These are phyloP conservation scores for Pseudoscleropodium purum DNA, from an alignment of 225 moss, liverwort and hornwort genomes.

Conservation along the genomic window DNA sequence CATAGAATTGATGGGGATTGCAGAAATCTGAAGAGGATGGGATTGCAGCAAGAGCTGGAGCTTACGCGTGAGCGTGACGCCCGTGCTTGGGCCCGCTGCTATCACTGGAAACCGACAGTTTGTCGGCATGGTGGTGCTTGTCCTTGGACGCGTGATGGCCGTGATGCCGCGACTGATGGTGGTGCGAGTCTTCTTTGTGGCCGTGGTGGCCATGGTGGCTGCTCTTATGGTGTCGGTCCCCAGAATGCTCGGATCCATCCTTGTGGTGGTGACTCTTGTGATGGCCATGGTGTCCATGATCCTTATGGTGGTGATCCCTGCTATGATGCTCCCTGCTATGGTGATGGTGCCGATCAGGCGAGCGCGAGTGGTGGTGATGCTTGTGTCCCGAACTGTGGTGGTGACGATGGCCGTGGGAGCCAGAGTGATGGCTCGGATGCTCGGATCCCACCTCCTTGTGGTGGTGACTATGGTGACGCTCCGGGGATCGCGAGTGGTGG, in stretches of 20 bases:
- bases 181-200: neutral
- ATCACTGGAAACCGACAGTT: constrained; percentile 6
- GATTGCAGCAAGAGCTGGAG: neutral
- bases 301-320: neutral
- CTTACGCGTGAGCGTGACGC: constrained; percentile 16
- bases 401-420: constrained; percentile 11
- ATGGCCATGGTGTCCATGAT: neutral
- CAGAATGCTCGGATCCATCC: constrained; percentile 23
- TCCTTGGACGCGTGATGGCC: constrained; percentile 11
- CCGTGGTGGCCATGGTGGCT: neutral
- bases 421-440: neutral
- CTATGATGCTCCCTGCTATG: neutral
- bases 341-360: constrained; percentile 16
- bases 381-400: constrained; percentile 9
- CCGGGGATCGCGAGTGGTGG: constrained; percentile 13
- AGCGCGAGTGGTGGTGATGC: constrained; percentile 14
- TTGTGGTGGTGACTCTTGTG: constrained; percentile 18
- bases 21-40: neutral
- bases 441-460: constrained; percentile 8
- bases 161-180: constrained; percentile 3
- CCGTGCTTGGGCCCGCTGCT: constrained; percentile 8
- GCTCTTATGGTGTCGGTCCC: neutral
- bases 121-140: constrained; percentile 18
- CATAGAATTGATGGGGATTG: neutral
- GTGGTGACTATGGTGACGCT: constrained; percentile 3